These are phyloP conservation scores for Ploettnerulaceae sp. DNA, from an alignment of 2,329 filamentous ascomycete species.

Conservation along the genomic window DNA sequence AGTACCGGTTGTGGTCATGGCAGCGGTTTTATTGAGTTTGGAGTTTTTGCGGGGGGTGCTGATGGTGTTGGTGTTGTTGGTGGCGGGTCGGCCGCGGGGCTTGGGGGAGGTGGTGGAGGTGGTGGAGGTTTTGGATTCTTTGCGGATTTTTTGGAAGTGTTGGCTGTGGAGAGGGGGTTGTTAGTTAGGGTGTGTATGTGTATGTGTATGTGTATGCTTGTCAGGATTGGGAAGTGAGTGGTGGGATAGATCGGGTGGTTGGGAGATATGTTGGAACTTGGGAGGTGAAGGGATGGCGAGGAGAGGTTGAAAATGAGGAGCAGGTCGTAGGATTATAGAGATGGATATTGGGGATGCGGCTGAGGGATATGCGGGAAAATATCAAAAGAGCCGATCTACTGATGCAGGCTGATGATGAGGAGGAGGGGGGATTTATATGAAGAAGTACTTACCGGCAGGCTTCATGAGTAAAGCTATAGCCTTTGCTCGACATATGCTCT, in stretches of 20 bases:
- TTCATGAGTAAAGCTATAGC: constrained; percentile 28
- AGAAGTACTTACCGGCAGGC: constrained; percentile 30
- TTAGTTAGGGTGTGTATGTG: constrained; percentile 4
- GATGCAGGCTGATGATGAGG: background rate
- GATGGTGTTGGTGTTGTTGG: background rate
- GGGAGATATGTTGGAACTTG: background rate
- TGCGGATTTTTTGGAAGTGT: constrained; percentile 33
- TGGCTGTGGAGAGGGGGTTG: constrained; percentile 21
- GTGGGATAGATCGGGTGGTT: background rate
- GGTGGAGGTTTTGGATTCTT: constrained; percentile 11
- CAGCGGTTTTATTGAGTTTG: background rate
- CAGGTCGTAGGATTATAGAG: background rate
- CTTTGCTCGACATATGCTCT: constrained; percentile 19
- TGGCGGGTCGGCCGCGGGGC: background rate
- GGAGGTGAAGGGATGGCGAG: background rate
- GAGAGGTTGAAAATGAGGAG: background rate
- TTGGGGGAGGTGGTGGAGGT: background rate
- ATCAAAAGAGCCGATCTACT: background rate
- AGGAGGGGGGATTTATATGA: background rate
- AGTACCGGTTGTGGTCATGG: background rate
- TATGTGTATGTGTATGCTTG: too few relatives aligned
- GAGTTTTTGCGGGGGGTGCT: background rate
- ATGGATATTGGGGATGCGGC: background rate
- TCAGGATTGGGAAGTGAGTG: background rate
- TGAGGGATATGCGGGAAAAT: background rate